These are phyloP conservation scores for Pythium sp. DNA, from an alignment of 352 stramenopile species.

Conservation along the genomic window DNA sequence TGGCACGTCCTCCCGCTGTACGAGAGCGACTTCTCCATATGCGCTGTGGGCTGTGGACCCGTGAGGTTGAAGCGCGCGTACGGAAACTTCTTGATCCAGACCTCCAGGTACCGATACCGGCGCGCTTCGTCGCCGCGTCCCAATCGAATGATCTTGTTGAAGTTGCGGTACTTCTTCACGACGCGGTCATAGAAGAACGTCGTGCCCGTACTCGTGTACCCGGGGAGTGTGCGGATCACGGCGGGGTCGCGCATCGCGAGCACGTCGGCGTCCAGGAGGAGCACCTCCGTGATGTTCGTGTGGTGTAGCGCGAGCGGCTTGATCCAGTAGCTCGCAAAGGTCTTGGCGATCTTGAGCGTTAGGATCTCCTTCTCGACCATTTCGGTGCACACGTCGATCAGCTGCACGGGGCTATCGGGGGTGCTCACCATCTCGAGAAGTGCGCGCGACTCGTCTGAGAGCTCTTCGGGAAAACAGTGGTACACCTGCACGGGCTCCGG, in stretches of 20 bases:
- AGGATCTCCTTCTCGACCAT: slow-evolving; percentile 20
- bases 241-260: slow-evolving; percentile 43
- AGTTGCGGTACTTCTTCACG: slow-evolving; percentile 46
- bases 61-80: slow-evolving; percentile 50
- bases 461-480: slow-evolving; percentile 40
- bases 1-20: slow-evolving; percentile 47
- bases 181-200: slow-evolving; percentile 76
- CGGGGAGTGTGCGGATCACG: slow-evolving; percentile 31
- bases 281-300: slow-evolving; percentile 42
- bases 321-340: slow-evolving; percentile 50
- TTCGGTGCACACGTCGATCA: slow-evolving; percentile 43
- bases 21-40: slow-evolving; percentile 40
- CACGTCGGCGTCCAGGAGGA: slow-evolving; percentile 51
- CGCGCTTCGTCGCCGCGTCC: slow-evolving; percentile 19
- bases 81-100: slow-evolving; percentile 57
- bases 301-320: slow-evolving; percentile 54
- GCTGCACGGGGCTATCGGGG: slow-evolving; percentile 31
- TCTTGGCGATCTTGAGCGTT: slow-evolving; percentile 40
- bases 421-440: slow-evolving; percentile 24
- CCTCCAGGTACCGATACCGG: slow-evolving; percentile 40
- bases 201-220: slow-evolving; percentile 49
- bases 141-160: slow-evolving; percentile 45
- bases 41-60: slow-evolving; percentile 20
- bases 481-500: slow-evolving; percentile 44
- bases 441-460: slow-evolving; percentile 30